Percentiles rank a stretch among this genome's conserved stretches.
These are phyloP conservation scores for Sarcodon sp. DNA, from an alignment of 768 basidiomycete species.

Conservation along the genomic window DNA sequence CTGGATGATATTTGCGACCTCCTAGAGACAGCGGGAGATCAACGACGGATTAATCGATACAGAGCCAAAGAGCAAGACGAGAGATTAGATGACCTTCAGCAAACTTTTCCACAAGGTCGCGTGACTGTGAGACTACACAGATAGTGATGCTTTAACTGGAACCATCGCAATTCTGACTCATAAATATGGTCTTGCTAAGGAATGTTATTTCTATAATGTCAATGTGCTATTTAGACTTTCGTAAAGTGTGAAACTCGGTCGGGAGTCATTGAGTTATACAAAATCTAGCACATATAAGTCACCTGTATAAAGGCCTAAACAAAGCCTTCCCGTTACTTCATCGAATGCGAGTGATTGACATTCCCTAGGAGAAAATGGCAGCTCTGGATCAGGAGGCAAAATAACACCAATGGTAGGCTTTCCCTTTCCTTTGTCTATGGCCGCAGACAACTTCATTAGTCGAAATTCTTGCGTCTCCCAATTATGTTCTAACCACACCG, in stretches of 20 bases:
- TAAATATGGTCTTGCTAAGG: not conserved
- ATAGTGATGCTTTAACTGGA: no score
- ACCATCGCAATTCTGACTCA: not conserved
- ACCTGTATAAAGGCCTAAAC: slow-evolving; percentile 36
- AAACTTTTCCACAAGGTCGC: no score
- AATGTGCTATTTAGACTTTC: no score
- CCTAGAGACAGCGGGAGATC: no score
- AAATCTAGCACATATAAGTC: slow-evolving; percentile 36
- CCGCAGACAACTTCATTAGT: slow-evolving; percentile 34
- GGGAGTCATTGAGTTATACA: slow-evolving; percentile 6
- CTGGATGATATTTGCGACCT: no score
- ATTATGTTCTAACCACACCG: slow-evolving; percentile 39
- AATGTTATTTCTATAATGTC: no score
- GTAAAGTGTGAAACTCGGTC: no score
- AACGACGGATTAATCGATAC: no score
- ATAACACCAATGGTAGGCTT: slow-evolving; percentile 21
- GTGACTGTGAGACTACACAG: no score
- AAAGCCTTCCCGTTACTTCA: slow-evolving; percentile 39
- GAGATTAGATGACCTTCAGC: no score
- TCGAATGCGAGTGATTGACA: slow-evolving; percentile 40
- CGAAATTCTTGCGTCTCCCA: slow-evolving; percentile 35
- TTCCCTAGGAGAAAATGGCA: slow-evolving; percentile 36
- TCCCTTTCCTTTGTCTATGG: slow-evolving; percentile 15
- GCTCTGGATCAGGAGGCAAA: slow-evolving; percentile 30
- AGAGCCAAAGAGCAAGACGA: no score